phyloP scores from a whole-genome alignment of 169 alveolate genomes.

The Plasmodium knowlesi region DNA sequence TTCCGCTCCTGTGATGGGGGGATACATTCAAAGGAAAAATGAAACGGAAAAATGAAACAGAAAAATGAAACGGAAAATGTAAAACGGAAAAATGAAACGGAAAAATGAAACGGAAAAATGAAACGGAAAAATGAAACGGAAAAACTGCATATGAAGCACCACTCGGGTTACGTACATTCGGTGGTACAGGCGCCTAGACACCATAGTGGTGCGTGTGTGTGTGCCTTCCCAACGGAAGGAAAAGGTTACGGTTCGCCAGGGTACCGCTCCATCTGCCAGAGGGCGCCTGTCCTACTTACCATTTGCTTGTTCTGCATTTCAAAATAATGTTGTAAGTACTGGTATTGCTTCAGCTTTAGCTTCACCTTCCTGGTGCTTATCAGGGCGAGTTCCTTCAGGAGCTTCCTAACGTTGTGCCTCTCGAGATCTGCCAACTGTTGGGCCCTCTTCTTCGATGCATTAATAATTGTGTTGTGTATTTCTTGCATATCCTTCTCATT shows the following conservation, averaged over 20 bases:
- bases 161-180: background rate
- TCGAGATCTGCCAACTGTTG: conserved; percentile 51
- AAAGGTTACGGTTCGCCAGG: background rate
- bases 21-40: no score
- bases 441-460: conserved; percentile 69
- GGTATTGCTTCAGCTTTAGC: conserved; percentile 60
- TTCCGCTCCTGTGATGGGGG: conserved; percentile 2
- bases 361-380: conserved; percentile 44
- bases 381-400: conserved; percentile 30
- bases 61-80: background rate
- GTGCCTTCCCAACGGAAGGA: background rate
- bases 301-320: conserved; percentile 49
- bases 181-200: background rate
- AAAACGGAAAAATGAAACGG: background rate
- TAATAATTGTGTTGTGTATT: conserved; percentile 57
- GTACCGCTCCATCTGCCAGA: background rate
- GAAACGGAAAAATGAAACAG: background rate
- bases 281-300: background rate
- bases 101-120: background rate
- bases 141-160: background rate
- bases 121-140: background rate
- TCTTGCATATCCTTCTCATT: conserved; percentile 64
- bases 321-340: conserved; percentile 54
- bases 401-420: conserved; percentile 52
- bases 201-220: background rate